Base-by-base conservation (phyloP, 805 yeast species). In the Sungouiozyma intestinalis region DNA sequence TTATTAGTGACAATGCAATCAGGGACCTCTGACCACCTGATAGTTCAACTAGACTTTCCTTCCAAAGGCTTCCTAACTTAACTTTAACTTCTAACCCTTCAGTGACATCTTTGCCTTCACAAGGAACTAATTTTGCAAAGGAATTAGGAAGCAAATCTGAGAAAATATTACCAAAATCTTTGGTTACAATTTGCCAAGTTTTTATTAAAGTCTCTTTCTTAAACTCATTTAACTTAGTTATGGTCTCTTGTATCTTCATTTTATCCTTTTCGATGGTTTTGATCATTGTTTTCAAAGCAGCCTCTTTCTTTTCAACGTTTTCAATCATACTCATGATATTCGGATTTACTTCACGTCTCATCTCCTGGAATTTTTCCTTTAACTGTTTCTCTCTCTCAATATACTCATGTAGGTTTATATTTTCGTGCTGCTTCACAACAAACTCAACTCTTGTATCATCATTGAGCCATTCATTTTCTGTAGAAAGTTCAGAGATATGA, bases 1-100 rank as follows among this genome's bases (percentile, higher is more conserved):
- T 74, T 52, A 92, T 92, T 52, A 90, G 69, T 3, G 97, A 85
- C 43, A 92, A 67, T 0, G 98, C 98, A 48, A 90, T 85, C 48
- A 94, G 73, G 1, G 97, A 92, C 51, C 97, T 67, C 62, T 92
- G 99, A 16, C 99, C 99, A 43, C 99, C 99, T 5, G 95, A 85
- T 36, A 92, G 69, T 64, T 92, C 99, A 9, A 87, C 94, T 46
- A 92, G 71, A 54, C 95, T 83, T 52, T 88, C 95, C 58, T 90
- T 92, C 98, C 98, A 92, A 4, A 90, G 85, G 36, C 74, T 78
- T 3, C 98, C 98, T 14, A 92, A 67, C 57, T 84, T 79, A 1
- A 92, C 97, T 54, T 79, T 81, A 18, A 92, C 92, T 56, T 85
- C 95, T 14, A 92, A 68, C 16, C 99, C 99, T 50, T 82, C 76